These are phyloP conservation scores for Arabidopsis lyrata DNA, from an alignment of 441 rosid species.

Conservation along the genomic window DNA sequence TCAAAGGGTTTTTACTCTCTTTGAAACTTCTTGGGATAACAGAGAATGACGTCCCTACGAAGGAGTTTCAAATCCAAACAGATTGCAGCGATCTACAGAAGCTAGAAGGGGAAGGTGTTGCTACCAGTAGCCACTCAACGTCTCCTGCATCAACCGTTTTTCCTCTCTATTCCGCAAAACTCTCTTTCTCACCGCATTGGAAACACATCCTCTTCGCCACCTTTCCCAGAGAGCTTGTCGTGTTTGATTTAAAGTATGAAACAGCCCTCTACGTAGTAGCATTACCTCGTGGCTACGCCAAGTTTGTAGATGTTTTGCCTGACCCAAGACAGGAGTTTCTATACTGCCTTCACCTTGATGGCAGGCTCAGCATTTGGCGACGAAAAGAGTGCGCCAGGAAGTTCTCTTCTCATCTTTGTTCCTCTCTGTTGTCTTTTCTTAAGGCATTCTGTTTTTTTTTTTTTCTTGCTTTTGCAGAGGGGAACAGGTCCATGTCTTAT, in stretches of 20 bases:
- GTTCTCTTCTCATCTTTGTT: not conserved
- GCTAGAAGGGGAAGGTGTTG: conserved; percentile 65
- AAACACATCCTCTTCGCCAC: conserved; percentile 68
- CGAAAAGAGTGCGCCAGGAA: conserved; percentile 66
- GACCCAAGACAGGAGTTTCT: conserved; percentile 74
- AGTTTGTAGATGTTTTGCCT: conserved; percentile 78
- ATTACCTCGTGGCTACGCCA: conserved; percentile 79
- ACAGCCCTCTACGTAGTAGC: conserved; percentile 57
- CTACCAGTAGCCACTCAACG: conserved; percentile 41
- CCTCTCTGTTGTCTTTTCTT: not conserved
- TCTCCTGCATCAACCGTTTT: conserved; percentile 70
- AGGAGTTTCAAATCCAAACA: conserved; percentile 58
- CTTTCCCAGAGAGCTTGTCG: conserved; percentile 84
- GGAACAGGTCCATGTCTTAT: conserved; percentile 75
- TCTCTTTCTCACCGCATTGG: conserved; percentile 86
- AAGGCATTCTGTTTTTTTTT: conserved; percentile 36
- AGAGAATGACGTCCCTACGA: conserved; percentile 58
- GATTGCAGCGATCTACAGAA: conserved; percentile 63
- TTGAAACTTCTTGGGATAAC: conserved; percentile 63
- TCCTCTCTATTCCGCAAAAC: conserved; percentile 60
- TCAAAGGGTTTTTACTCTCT: conserved; percentile 73
- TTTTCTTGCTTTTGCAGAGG: conserved; percentile 55
- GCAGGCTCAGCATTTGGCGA: conserved; percentile 86
- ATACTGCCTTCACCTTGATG: conserved; percentile 82
- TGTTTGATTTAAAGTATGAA: conserved; percentile 83